These are phyloP conservation scores for Penicillium sumatraense DNA, from an alignment of 2,329 filamentous ascomycete genomes.

Conservation along the genomic window DNA sequence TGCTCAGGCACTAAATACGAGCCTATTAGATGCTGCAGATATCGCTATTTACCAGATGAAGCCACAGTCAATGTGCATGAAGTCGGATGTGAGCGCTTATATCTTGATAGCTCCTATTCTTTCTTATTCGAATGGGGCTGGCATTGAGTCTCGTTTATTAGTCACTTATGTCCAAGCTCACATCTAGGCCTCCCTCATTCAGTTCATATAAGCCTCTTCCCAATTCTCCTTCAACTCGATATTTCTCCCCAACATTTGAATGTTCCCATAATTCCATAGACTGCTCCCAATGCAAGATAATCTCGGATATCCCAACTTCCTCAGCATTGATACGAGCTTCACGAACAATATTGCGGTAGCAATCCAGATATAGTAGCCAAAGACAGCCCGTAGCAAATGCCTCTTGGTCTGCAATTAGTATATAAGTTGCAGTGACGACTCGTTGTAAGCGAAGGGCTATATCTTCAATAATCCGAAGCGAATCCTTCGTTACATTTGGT, in stretches of 20 bases:
- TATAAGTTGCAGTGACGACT: not conserved
- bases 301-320: too few species aligned
- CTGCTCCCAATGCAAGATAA: not conserved
- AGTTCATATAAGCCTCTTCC: not conserved
- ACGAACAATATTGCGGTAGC: not conserved
- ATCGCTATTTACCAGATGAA: too few species aligned
- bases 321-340: not conserved
- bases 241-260: not conserved
- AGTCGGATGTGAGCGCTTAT: too few species aligned
- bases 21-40: too few species aligned
- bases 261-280: not conserved
- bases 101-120: too few species aligned
- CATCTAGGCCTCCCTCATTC: too few species aligned
- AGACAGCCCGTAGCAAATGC: not conserved
- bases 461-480: not conserved
- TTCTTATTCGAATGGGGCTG: too few species aligned
- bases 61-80: too few species aligned
- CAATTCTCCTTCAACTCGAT: not conserved
- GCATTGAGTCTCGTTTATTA: too few species aligned
- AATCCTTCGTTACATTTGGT: not conserved
- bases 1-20: too few species aligned
- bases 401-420: not conserved
- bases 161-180: too few species aligned
- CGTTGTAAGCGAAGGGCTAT: not conserved
- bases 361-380: not conserved